These are phyloP conservation scores for Boletus sensibilis DNA, from an alignment of 768 basidiomycete species.

Conservation along the genomic window DNA sequence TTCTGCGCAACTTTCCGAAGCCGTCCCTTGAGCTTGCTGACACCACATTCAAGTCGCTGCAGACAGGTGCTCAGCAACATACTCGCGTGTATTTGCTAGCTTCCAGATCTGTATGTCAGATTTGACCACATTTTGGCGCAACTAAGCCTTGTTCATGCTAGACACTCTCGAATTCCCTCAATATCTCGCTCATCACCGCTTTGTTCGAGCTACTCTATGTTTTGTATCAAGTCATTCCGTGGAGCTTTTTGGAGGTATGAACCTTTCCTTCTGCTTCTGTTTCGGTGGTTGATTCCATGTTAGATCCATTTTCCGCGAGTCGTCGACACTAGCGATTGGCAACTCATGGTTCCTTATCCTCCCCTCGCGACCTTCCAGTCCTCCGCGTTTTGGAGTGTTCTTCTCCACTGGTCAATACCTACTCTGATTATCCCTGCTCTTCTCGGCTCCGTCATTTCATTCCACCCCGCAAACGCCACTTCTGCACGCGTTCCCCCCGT, in stretches of 20 bases:
- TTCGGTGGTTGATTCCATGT: slow-evolving; percentile 2
- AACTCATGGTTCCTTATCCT: slow-evolving; percentile 45
- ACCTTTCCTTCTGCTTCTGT: not conserved
- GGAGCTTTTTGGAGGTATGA: slow-evolving; percentile 45
- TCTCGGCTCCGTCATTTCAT: slow-evolving; percentile 60
- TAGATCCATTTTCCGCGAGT: slow-evolving; percentile 20
- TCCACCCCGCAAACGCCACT: slow-evolving; percentile 44
- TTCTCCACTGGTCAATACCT: slow-evolving; percentile 64
- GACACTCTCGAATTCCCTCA: slow-evolving; percentile 66
- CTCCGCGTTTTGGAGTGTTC: slow-evolving; percentile 48
- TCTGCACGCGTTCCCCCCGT: slow-evolving; percentile 23
- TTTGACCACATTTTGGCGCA: not conserved
- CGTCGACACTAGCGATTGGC: slow-evolving; percentile 4
- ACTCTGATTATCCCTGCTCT: slow-evolving; percentile 57
- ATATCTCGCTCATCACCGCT: slow-evolving; percentile 57
- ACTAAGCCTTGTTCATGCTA: slow-evolving; percentile 16
- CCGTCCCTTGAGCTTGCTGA: slow-evolving; percentile 23
- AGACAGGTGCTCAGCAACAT: slow-evolving; percentile 19
- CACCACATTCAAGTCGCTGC: slow-evolving; percentile 21
- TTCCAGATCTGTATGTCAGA: slow-evolving; percentile 30
- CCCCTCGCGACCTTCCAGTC: slow-evolving; percentile 46
- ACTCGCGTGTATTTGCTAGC: slow-evolving; percentile 20
- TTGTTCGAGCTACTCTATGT: slow-evolving; percentile 55
- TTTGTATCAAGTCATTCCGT: slow-evolving; percentile 52
- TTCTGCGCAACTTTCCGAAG: slow-evolving; percentile 23